A percentile compares a stretch with the other conserved stretches of the same genome.
Evolutionary conservation across 129 eudicot genomes (phyloP).

Genomic region (Centella asiatica): DNA sequence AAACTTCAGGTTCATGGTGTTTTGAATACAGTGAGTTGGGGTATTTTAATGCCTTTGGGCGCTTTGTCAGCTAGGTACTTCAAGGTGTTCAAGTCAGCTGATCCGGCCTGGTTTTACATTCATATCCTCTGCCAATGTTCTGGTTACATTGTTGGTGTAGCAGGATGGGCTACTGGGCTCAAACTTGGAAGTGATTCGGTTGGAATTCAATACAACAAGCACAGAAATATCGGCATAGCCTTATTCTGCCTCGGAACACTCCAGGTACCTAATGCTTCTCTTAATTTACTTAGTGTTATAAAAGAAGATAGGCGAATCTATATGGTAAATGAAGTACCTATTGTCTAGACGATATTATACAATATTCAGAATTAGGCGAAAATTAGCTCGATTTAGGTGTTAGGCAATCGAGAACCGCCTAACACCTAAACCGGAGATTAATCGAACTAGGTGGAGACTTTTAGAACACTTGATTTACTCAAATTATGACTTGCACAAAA

Average conservation of each 20-base stretch:
- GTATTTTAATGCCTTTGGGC: constrained; percentile 77
- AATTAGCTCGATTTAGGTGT: no score
- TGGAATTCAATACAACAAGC: constrained; percentile 39
- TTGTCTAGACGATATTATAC: no score
- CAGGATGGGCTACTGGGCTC: constrained; percentile 85
- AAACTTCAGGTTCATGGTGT: constrained; percentile 77
- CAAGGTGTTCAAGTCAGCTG: constrained; percentile 61
- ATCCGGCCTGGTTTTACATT: constrained; percentile 90
- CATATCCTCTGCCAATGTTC: constrained; percentile 71
- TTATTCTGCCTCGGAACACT: constrained; percentile 70
- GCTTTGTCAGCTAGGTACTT: constrained; percentile 73
- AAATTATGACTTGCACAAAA: no score
- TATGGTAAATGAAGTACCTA: no score
- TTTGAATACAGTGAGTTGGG: constrained; percentile 80
- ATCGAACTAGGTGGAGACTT: no score
- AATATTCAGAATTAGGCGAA: no score
- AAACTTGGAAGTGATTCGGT: constrained; percentile 67
- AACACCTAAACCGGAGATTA: no score
- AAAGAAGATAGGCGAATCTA: no score
- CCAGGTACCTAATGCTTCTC: constrained; percentile 39
- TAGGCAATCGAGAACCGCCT: no score
- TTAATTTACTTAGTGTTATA: no score
- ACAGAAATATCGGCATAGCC: constrained; percentile 64
- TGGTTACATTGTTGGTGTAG: constrained; percentile 64
- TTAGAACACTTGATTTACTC: no score